Evolutionary conservation across 2,329 filamentous ascomycete species (phyloP).

Genomic region (Venturia effusa): DNA sequence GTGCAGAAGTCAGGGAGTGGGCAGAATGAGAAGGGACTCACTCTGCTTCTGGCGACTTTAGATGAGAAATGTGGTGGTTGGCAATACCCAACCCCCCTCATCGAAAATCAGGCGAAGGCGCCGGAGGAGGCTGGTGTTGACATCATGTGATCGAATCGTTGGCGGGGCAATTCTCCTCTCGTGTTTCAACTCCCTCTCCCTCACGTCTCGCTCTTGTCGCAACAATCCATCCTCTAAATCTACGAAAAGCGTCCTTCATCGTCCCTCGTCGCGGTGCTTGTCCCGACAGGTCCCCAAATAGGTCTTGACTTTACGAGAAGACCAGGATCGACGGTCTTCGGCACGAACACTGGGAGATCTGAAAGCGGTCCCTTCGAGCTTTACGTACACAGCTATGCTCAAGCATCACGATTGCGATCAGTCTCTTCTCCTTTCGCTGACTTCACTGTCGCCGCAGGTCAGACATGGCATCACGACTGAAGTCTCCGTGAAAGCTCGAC

Average conservation of each 20-base stretch:
- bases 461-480: background rate
- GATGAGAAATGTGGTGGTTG: constrained; percentile 4
- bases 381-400: background rate
- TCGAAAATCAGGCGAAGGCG: too few relatives aligned
- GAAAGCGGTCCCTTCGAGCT: background rate
- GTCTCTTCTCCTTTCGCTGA: too few relatives aligned
- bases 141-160: background rate
- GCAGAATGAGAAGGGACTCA: background rate
- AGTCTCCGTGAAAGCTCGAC: background rate
- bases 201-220: background rate
- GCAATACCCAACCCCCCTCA: background rate
- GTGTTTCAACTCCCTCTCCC: background rate
- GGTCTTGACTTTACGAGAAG: background rate
- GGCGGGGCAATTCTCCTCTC: background rate
- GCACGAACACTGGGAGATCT: background rate
- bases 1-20: background rate
- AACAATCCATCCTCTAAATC: background rate
- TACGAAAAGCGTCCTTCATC: background rate
- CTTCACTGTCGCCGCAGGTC: background rate
- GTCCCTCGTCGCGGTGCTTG: background rate
- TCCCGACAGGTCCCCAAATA: background rate
- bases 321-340: background rate
- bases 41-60: background rate
- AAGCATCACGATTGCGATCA: too few relatives aligned
- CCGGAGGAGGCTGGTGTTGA: background rate